phyloP scores from a whole-genome alignment of 192 early-diverging fungal species.

The Oehlia diaphana region DNA sequence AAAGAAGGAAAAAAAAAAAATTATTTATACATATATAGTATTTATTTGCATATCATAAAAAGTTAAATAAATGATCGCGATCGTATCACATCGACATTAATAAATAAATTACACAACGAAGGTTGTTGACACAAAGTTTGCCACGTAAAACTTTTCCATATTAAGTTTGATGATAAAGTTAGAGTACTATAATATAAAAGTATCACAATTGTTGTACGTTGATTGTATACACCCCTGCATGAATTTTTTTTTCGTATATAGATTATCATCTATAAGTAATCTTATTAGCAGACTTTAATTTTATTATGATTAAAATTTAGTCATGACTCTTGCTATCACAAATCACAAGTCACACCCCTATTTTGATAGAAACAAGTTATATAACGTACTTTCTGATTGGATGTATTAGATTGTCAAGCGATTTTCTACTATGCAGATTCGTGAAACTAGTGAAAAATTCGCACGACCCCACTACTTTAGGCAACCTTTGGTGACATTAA shows the following conservation, averaged over 20 bases:
- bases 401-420: neutral
- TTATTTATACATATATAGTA: neutral
- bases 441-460: neutral
- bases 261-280: neutral
- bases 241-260: neutral
- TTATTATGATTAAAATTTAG: too few relatives aligned
- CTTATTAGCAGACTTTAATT: too few relatives aligned
- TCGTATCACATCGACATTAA: neutral
- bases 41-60: neutral
- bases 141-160: neutral
- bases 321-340: neutral
- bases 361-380: neutral
- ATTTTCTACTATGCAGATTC: neutral
- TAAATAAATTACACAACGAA: neutral
- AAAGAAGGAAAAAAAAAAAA: too few relatives aligned
- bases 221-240: neutral
- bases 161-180: neutral
- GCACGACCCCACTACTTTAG: constrained; percentile 10
- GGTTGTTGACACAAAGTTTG: neutral
- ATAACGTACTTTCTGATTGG: neutral
- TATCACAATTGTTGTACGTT: neutral
- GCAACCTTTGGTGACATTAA: constrained; percentile 9
- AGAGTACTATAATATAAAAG: neutral
- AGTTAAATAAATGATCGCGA: neutral
- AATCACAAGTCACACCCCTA: neutral